These are phyloP conservation scores for Blastobotrys indianensis DNA, from an alignment of 1,139 yeast genomes.

Conservation along the genomic window DNA sequence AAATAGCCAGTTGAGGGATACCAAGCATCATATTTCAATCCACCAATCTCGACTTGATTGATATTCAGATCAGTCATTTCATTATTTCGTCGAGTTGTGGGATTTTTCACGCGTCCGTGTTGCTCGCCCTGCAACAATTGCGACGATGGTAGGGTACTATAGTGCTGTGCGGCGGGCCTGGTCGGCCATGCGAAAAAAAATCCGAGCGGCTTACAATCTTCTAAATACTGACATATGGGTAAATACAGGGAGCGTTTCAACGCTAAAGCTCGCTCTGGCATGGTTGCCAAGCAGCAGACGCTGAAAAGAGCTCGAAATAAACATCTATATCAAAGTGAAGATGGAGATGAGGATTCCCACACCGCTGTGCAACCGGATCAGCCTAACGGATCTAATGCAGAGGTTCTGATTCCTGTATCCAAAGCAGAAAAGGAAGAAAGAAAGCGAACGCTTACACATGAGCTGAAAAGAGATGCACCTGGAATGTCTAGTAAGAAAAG, in stretches of 20 bases:
- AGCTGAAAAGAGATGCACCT: constrained; percentile 54
- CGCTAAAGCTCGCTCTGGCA: constrained; percentile 81
- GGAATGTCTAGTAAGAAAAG: constrained; percentile 69
- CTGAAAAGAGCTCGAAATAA: constrained; percentile 62
- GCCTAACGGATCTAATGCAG: constrained; percentile 52
- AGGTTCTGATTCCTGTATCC: constrained; percentile 46
- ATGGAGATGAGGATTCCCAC: constrained; percentile 13
- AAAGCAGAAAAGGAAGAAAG: constrained; percentile 55
- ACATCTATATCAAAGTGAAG: constrained; percentile 27
- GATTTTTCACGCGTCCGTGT: too few species aligned
- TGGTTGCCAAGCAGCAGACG: constrained; percentile 73
- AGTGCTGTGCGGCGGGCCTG: too few species aligned
- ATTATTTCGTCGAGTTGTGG: background rate
- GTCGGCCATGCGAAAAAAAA: too few species aligned
- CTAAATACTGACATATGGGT: constrained; percentile 47
- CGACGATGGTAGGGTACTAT: too few species aligned
- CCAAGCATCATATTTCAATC: constrained; percentile 68
- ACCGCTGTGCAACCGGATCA: constrained; percentile 7
- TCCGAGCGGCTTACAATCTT: too few species aligned
- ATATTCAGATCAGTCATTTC: constrained; percentile 45
- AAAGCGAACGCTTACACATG: constrained; percentile 59
- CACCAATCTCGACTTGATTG: constrained; percentile 58
- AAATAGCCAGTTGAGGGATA: constrained; percentile 81
- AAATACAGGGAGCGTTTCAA: constrained; percentile 75
- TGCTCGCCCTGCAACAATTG: too few species aligned